Evolutionary conservation across 1,284 basidiomycete genomes (phyloP), one percentile per base, ranked within the genome.

Genomic region (Moesziomyces antarcticus): DNA sequence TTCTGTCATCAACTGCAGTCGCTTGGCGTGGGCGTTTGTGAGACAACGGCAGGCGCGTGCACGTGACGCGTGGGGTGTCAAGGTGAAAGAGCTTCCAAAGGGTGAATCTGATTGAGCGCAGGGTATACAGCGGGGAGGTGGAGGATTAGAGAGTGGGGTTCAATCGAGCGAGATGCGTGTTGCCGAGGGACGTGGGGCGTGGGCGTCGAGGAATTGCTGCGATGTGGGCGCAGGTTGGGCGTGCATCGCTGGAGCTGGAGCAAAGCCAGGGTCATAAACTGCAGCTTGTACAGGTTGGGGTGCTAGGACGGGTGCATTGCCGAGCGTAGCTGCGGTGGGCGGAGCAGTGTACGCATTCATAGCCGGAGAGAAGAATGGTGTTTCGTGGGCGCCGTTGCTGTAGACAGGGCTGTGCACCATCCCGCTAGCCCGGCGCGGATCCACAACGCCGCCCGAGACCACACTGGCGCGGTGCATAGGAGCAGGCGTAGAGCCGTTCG

Each of bases 91-190:
- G 42, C 21, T 13, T n/a, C 42, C 21, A 20, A 6, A n/a, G 42
- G n/a, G 30, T 33, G 30, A 33, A 33, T 33, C 30, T 33, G 30
- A 33, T 33, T 33, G 14, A 43, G 4, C 27, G 13, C 51, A 5
- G 42, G 16, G n/a, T 22, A 18, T 42, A 21, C 21, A 22, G 22
- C 11, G n/a, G 13, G 18, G 24, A 18, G 6, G 16, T 25, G 7
- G 37, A 24, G 16, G 11, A 40, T 30, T 6, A 41, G 3, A 22
- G 4, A 25, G 25, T 30, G 18, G 27, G 25, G 11, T 24, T 45
- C 18, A 69, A 27, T 69, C 66, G 20, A 69, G 51, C 10, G 59
- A 69, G 48, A 69, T 56, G 24, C 66, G 58, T 3, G 59, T 58
- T 30, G 55, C 37, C 4, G 65, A 48, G 20, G 65, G 65, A 13